Conservation (phyloP, 2,329 filamentous ascomycete genomes). For the Teratosphaeria zuluensis region DNA sequence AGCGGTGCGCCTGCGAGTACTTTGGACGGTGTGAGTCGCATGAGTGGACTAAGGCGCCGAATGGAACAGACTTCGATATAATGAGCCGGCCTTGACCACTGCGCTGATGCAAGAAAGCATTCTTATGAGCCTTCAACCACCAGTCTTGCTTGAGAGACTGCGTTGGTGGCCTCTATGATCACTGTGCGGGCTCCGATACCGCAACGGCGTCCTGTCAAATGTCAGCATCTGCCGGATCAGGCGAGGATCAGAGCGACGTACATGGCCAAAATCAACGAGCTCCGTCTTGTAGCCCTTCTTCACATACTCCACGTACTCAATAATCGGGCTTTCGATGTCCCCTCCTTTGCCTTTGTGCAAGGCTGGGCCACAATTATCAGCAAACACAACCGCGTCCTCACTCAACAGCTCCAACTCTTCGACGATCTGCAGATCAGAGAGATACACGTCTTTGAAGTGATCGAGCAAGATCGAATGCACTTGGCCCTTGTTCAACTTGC, state of each 20-base stretch:
- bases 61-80: not conserved
- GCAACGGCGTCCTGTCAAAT: not conserved
- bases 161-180: not conserved
- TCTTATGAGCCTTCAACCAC: too few species aligned
- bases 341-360: not conserved
- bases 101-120: too few species aligned
- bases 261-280: not conserved
- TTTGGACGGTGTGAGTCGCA: conserved; percentile 11
- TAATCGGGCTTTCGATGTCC: not conserved
- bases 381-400: conserved; percentile 28
- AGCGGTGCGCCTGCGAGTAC: conserved; percentile 13
- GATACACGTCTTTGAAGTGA: conserved; percentile 28
- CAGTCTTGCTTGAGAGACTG: not conserved
- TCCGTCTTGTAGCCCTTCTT: not conserved
- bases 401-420: conserved; percentile 27
- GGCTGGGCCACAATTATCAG: conserved; percentile 28
- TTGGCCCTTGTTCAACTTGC: conserved; percentile 11
- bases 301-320: not conserved
- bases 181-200: not conserved
- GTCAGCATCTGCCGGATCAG: not conserved
- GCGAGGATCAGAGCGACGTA: not conserved
- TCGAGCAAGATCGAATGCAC: conserved; percentile 32
- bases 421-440: conserved; percentile 27
- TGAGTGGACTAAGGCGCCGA: conserved; percentile 7
- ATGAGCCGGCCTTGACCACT: not conserved